These are phyloP conservation scores for Physcia stellaris DNA, from an alignment of 495 filamentous ascomycete genomes.

Conservation along the genomic window DNA sequence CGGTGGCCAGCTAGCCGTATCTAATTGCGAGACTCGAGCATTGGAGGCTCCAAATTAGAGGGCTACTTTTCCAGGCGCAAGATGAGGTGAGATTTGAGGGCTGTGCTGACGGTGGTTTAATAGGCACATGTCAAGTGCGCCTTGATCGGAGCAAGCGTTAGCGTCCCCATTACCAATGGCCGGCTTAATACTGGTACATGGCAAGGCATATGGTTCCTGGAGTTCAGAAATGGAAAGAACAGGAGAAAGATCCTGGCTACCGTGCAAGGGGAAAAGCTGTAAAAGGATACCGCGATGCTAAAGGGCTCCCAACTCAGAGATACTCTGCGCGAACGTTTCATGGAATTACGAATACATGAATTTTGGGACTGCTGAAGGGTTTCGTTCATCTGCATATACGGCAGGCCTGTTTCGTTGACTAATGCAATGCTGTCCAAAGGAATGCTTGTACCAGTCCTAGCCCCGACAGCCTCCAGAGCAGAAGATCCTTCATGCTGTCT, in stretches of 20 bases:
- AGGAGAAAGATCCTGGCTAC: constrained; percentile 75
- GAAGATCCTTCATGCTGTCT: too few relatives aligned
- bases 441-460: not conserved
- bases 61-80: too few relatives aligned
- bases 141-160: constrained; percentile 75
- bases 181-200: constrained; percentile 57
- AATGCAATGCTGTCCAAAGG: too few relatives aligned
- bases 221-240: constrained; percentile 71
- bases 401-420: too few relatives aligned
- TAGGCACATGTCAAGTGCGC: constrained; percentile 86
- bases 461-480: too few relatives aligned
- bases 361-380: too few relatives aligned
- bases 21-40: too few relatives aligned
- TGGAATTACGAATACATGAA: not conserved
- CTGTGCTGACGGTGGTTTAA: too few relatives aligned
- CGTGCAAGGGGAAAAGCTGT: constrained; percentile 77
- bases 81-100: too few relatives aligned
- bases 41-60: too few relatives aligned
- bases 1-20: too few relatives aligned
- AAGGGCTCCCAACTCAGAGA: not conserved
- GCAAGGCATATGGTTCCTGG: constrained; percentile 86
- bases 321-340: not conserved
- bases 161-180: constrained; percentile 79
- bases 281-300: constrained; percentile 1
- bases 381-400: too few relatives aligned